Percentiles rank a stretch among this genome's conserved stretches.
phyloP scores from a whole-genome alignment of 345 rosid genomes.

The Linum usitatissimum region DNA sequence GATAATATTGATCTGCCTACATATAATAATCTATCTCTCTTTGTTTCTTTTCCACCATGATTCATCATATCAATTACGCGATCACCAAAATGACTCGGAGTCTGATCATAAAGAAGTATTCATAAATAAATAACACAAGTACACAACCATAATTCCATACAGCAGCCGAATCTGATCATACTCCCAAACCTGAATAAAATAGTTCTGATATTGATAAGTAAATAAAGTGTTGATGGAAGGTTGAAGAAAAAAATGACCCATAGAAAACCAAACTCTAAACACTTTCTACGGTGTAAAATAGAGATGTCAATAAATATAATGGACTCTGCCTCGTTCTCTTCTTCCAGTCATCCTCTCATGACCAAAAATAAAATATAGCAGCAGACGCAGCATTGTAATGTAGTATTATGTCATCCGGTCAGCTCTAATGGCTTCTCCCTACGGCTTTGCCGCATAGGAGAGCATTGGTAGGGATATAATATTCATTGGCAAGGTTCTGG shows the following conservation, averaged over 20 bases:
- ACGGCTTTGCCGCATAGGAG: conserved; percentile 76
- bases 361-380: conserved; percentile 14
- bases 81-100: no score
- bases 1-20: no score
- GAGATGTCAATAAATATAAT: conserved; percentile 11
- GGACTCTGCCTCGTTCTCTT: background rate
- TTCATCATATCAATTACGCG: no score
- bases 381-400: background rate
- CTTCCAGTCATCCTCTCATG: conserved; percentile 37
- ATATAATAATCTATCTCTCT: no score
- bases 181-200: no score
- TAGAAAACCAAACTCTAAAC: conserved; percentile 5
- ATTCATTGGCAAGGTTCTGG: conserved; percentile 56
- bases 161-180: no score
- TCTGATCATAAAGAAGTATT: no score
- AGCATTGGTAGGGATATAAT: conserved; percentile 59
- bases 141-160: no score
- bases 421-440: conserved; percentile 31
- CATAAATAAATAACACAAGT: no score
- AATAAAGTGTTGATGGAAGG: background rate
- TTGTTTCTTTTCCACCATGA: no score
- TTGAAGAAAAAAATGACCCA: background rate
- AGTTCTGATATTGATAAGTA: no score
- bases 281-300: background rate
- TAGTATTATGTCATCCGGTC: background rate